Conservation (phyloP, 1,284 basidiomycete genomes). For the Microbotryum lychnidis-dioicae region DNA sequence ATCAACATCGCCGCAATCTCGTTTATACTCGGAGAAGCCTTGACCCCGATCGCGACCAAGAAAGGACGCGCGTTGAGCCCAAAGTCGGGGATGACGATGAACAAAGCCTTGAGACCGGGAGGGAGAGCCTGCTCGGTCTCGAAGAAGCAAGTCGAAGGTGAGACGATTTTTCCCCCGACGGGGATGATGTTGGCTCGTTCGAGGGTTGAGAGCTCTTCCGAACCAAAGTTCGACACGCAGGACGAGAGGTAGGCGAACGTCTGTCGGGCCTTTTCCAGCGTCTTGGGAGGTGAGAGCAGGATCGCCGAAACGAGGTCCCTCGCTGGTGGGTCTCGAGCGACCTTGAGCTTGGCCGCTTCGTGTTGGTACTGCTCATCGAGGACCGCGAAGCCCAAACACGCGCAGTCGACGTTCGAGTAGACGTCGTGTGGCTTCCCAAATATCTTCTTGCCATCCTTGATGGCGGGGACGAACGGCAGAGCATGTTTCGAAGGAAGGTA, state of each 20-base stretch:
- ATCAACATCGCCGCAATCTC: slow-evolving; percentile 48
- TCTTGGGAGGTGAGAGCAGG: slow-evolving; percentile 55
- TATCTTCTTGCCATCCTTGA: slow-evolving; percentile 48
- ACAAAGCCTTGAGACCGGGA: slow-evolving; percentile 53
- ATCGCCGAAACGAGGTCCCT: slow-evolving; percentile 58
- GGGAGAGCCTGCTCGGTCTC: slow-evolving; percentile 32
- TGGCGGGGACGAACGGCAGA: slow-evolving; percentile 72
- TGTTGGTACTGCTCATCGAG: slow-evolving; percentile 51
- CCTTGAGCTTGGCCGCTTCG: slow-evolving; percentile 63
- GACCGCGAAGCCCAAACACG: slow-evolving; percentile 65
- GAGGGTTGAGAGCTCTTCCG: slow-evolving; percentile 38
- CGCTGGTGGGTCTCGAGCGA: slow-evolving; percentile 66
- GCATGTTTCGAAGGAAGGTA: slow-evolving; percentile 37
- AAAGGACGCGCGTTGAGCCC: slow-evolving; percentile 74
- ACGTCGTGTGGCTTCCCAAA: slow-evolving; percentile 67
- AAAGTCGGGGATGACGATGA: slow-evolving; percentile 83
- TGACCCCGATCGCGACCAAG: slow-evolving; percentile 77
- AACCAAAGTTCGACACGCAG: slow-evolving; percentile 34
- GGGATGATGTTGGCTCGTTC: slow-evolving; percentile 43
- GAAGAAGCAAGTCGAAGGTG: slow-evolving; percentile 24
- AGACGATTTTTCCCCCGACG: slow-evolving; percentile 50
- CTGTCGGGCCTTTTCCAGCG: slow-evolving; percentile 51
- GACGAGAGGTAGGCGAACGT: slow-evolving; percentile 72
- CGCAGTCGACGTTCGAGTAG: slow-evolving; percentile 62
- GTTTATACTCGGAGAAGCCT: slow-evolving; percentile 76